These are phyloP conservation scores for Dichotomocladium elegans DNA, from an alignment of 371 early-diverging fungal species.

Conservation along the genomic window DNA sequence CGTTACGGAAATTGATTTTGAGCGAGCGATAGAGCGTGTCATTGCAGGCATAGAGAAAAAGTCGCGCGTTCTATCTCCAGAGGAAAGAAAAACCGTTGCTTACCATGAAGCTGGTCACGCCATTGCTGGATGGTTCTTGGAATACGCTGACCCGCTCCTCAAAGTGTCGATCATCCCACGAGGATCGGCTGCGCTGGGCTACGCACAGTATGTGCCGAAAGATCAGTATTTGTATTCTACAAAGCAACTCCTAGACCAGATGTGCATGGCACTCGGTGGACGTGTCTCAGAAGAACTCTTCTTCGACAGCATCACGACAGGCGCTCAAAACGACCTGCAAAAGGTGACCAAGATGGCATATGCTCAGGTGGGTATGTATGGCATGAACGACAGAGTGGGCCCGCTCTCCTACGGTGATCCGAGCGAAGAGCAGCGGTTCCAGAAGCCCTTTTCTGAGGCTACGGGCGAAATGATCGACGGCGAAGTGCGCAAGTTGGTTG, in stretches of 20 bases:
- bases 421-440: constrained; percentile 68
- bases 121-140: constrained; percentile 95
- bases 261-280: constrained; percentile 97
- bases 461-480: constrained; percentile 92
- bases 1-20: constrained; percentile 88
- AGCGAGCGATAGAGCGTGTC: constrained; percentile 95
- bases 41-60: constrained; percentile 98
- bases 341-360: constrained; percentile 97
- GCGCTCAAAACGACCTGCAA: constrained; percentile 91
- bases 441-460: constrained; percentile 93
- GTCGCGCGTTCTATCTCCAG: constrained; percentile 89
- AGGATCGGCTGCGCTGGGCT: constrained; percentile 91
- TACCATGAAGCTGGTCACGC: constrained; percentile 99
- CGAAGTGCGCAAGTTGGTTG: constrained; percentile 82
- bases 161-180: constrained; percentile 98
- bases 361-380: constrained; percentile 87
- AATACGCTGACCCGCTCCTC: constrained; percentile 91
- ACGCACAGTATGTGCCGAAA: constrained; percentile 96
- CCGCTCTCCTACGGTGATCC: constrained; percentile 78
- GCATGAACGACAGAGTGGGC: constrained; percentile 90
- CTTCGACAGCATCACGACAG: constrained; percentile 85
- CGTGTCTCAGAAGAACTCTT: constrained; percentile 92
- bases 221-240: constrained; percentile 93
- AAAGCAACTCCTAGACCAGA: constrained; percentile 91
- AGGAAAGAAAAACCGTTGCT: constrained; percentile 97